phyloP scores from a whole-genome alignment of 805 yeast species.

The Pichia sporocuriosa region DNA sequence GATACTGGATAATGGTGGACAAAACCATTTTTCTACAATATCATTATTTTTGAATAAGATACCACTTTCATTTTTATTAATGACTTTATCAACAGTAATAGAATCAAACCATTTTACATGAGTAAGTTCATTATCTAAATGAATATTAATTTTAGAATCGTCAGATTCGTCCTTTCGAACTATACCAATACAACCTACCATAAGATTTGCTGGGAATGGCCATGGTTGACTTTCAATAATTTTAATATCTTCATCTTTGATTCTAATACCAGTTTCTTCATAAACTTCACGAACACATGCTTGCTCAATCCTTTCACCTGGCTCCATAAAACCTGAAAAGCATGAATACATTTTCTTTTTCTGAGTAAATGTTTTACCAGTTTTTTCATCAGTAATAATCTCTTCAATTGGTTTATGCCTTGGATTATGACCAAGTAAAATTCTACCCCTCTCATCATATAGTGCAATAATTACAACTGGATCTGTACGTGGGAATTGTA shows the following conservation, averaged over 20 bases:
- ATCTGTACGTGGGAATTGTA: slow-evolving; percentile 89
- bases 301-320: slow-evolving; percentile 84
- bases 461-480: slow-evolving; percentile 81
- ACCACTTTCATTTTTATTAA: slow-evolving; percentile 2
- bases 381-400: slow-evolving; percentile 42
- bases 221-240: slow-evolving; percentile 84
- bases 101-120: slow-evolving; percentile 84
- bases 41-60: not conserved
- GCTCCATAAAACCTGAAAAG: slow-evolving; percentile 95
- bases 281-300: slow-evolving; percentile 86
- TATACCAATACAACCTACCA: slow-evolving; percentile 85
- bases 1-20: slow-evolving; percentile 10
- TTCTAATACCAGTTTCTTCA: slow-evolving; percentile 90
- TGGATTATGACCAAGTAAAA: slow-evolving; percentile 65
- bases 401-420: slow-evolving; percentile 34
- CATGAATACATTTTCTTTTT: slow-evolving; percentile 58
- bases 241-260: slow-evolving; percentile 41
- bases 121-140: slow-evolving; percentile 77
- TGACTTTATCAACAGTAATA: slow-evolving; percentile 36
- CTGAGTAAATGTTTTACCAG: slow-evolving; percentile 40
- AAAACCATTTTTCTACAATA: not conserved
- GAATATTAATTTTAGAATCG: slow-evolving; percentile 54
- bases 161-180: slow-evolving; percentile 65
- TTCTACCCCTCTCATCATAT: slow-evolving; percentile 49
- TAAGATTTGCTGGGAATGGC: slow-evolving; percentile 93